Evolutionary conservation across 495 filamentous ascomycete genomes (phyloP).

Genomic region (Neurospora cerealis): DNA sequence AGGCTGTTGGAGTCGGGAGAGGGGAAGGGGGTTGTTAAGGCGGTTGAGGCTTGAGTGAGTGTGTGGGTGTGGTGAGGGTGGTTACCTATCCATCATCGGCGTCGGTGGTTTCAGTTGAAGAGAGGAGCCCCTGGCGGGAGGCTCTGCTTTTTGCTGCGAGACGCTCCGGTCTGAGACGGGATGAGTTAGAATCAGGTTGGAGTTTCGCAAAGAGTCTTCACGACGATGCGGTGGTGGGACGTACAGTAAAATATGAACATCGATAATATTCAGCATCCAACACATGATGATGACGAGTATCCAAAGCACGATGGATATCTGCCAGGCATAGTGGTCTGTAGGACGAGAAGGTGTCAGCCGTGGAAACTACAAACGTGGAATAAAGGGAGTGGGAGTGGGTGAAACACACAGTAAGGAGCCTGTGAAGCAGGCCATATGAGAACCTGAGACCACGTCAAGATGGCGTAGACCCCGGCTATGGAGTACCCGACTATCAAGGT

Average conservation of each 20-base stretch:
- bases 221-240: neutral
- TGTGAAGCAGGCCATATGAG: conserved; percentile 33
- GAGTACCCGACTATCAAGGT: conserved; percentile 29
- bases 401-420: conserved; percentile 27
- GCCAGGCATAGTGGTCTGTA: conserved; percentile 29
- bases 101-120: neutral
- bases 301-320: conserved; percentile 29
- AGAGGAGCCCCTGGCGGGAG: neutral
- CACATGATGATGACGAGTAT: conserved; percentile 18
- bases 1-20: conserved; percentile 52
- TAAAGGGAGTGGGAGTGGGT: neutral
- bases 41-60: neutral
- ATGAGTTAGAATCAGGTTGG: neutral
- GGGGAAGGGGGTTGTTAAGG: conserved; percentile 29
- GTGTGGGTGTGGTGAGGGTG: neutral
- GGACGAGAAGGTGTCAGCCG: neutral
- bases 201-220: too few species aligned
- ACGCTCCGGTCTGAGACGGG: neutral
- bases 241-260: neutral
- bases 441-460: conserved; percentile 31
- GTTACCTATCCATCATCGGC: neutral
- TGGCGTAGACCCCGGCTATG: conserved; percentile 29
- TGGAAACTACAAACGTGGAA: neutral
- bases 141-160: neutral
- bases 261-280: conserved; percentile 14